Evolutionary conservation across 441 rosid species (phyloP).

Genomic region (Pelargonium australe): DNA sequence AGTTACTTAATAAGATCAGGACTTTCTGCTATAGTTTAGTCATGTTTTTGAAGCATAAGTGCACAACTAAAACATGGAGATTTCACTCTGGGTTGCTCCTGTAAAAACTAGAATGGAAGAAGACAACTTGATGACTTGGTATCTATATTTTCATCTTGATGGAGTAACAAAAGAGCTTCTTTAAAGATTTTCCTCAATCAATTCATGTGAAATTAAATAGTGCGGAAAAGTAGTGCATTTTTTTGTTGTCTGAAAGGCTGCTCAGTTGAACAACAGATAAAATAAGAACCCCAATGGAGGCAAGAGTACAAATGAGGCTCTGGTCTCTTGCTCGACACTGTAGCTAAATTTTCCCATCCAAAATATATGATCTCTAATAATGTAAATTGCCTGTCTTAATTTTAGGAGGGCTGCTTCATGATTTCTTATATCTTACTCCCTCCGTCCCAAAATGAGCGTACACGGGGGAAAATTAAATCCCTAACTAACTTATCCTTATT

Average conservation of each 20-base stretch:
- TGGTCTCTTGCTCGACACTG: neutral
- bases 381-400: neutral
- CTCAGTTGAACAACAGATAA: neutral
- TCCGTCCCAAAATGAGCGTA: no score
- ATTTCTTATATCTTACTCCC: neutral
- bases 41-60: neutral
- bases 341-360: neutral
- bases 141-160: neutral
- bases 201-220: neutral
- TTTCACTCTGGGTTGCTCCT: neutral
- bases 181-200: neutral
- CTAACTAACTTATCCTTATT: no score
- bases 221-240: neutral
- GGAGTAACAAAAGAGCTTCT: neutral
- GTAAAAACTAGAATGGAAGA: neutral
- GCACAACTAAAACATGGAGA: neutral
- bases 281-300: neutral
- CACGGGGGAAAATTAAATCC: no score
- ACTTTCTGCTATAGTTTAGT: neutral
- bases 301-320: neutral
- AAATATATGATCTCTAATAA: neutral
- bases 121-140: neutral
- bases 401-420: neutral
- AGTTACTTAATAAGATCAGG: neutral
- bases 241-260: neutral